Percentiles rank a stretch among this genome's conserved stretches.
phyloP scores from a whole-genome alignment of 75 land plant genomes.

The Gnetum montanum region DNA sequence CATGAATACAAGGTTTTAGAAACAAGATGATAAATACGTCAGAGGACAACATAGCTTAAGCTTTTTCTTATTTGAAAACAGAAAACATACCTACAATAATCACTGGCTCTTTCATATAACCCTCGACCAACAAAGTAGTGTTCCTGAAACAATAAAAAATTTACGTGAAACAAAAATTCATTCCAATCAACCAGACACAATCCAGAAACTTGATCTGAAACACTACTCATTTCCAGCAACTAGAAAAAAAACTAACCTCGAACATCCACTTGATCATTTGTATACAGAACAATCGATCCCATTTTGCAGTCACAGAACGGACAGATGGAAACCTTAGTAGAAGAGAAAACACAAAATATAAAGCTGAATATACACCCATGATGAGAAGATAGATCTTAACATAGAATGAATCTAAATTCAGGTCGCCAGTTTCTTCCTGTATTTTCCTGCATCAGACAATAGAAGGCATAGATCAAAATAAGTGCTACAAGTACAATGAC shows the following conservation, averaged over 20 bases:
- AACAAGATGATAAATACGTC: no score
- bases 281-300: slow-evolving; percentile 46
- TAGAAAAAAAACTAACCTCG: slow-evolving; percentile 66
- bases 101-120: slow-evolving; percentile 65
- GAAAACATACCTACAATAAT: slow-evolving; percentile 72
- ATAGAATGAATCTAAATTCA: slow-evolving; percentile 36
- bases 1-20: no score
- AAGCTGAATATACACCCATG: slow-evolving; percentile 64
- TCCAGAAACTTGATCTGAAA: no score
- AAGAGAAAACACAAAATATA: slow-evolving; percentile 43
- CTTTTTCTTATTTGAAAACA: no score
- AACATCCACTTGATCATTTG: slow-evolving; percentile 88
- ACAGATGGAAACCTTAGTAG: slow-evolving; percentile 56
- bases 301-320: slow-evolving; percentile 43
- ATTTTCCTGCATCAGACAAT: slow-evolving; percentile 61
- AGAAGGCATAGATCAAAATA: not conserved
- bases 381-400: slow-evolving; percentile 60
- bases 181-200: no score
- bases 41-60: no score
- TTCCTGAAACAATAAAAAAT: no score
- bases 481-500: not conserved
- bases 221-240: no score
- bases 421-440: slow-evolving; percentile 36
- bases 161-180: no score
- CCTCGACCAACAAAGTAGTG: slow-evolving; percentile 94